These are phyloP conservation scores for Amanita pseudoporphyria DNA, from an alignment of 768 basidiomycete species.

Conservation along the genomic window DNA sequence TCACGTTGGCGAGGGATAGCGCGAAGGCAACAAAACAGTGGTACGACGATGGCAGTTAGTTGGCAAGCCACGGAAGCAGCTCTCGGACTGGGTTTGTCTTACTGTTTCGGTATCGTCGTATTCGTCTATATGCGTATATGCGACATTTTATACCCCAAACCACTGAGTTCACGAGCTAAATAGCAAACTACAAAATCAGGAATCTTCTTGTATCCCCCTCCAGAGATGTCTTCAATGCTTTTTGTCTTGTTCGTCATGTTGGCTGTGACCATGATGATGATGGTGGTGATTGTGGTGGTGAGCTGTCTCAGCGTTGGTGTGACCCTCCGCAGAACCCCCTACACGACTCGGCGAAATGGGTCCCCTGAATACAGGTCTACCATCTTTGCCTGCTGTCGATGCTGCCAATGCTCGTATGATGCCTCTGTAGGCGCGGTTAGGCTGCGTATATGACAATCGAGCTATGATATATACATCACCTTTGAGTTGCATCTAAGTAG, in stretches of 20 bases:
- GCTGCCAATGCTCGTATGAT: not conserved
- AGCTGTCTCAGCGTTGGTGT: not conserved
- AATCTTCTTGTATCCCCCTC: not conserved
- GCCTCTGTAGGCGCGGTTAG: not conserved
- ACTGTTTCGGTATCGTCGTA: too few relatives aligned
- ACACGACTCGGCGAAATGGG: not conserved
- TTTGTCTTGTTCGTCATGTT: not conserved
- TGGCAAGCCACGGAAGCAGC: too few relatives aligned
- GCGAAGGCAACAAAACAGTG: not conserved
- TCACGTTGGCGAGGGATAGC: constrained; percentile 1
- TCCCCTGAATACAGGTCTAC: not conserved
- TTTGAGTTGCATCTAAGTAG: constrained; percentile 67
- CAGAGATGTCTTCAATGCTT: not conserved
- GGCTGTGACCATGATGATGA: not conserved
- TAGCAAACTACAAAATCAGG: not conserved
- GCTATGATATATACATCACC: constrained; percentile 28
- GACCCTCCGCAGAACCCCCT: not conserved
- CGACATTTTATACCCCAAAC: too few relatives aligned
- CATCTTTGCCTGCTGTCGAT: not conserved
- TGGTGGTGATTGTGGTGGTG: not conserved
- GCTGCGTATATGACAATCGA: too few relatives aligned
- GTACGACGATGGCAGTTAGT: not conserved
- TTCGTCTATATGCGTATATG: too few relatives aligned
- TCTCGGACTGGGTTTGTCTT: too few relatives aligned
- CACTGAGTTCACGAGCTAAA: not conserved